Percentiles rank a stretch among this genome's conserved stretches.
Conservation (phyloP, 2,329 filamentous ascomycete species). For the Chaetothyriales sp. region DNA sequence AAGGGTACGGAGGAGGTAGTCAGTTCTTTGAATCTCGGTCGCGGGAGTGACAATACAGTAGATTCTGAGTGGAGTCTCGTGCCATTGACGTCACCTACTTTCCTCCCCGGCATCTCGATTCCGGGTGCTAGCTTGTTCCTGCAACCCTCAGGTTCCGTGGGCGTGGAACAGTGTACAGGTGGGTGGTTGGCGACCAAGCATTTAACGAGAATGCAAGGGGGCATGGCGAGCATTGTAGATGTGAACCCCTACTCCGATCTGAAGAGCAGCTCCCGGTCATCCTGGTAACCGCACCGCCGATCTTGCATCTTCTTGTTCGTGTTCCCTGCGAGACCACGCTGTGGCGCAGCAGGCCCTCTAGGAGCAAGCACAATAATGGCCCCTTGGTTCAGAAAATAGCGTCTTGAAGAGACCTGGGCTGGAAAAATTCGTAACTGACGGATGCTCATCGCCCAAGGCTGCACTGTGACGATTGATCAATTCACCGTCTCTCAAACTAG, state of each 20-base stretch:
- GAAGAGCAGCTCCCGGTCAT: too few species aligned
- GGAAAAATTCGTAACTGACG: background rate
- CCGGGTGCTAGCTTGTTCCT: too few species aligned
- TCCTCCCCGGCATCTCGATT: background rate
- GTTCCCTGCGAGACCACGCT: background rate
- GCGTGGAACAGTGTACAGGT: background rate
- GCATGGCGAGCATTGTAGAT: too few species aligned
- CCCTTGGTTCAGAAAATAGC: background rate
- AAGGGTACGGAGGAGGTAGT: background rate
- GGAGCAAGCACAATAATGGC: background rate
- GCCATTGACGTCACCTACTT: background rate
- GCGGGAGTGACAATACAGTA: background rate
- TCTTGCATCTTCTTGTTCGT: background rate
- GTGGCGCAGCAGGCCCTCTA: background rate
- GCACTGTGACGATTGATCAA: background rate
- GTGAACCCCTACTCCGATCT: too few species aligned
- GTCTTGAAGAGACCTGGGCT: background rate
- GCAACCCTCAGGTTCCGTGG: background rate
- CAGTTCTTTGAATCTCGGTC: background rate
- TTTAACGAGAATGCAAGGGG: background rate
- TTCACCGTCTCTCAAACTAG: background rate
- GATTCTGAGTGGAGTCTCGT: background rate
- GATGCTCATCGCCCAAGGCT: background rate
- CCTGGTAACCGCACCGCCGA: background rate
- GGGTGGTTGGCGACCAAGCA: background rate